A percentile compares a stretch with the other conserved stretches of the same genome.
Evolutionary conservation across 768 basidiomycete species (phyloP).

Genomic region (Macrolepiota fuliginosa): DNA sequence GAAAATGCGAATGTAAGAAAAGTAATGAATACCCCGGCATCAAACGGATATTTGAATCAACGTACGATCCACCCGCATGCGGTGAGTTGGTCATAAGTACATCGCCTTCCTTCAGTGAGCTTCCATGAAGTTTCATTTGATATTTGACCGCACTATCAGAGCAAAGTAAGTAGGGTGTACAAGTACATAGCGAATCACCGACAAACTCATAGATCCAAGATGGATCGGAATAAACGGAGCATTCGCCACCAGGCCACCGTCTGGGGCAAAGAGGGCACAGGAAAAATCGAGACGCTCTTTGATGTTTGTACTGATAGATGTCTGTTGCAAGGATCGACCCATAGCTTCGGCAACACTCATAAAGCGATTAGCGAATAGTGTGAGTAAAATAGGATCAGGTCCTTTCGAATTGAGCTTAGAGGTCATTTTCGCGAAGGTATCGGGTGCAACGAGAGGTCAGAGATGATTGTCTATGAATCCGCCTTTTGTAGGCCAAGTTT

Average conservation of each 20-base stretch:
- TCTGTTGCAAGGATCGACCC: slow-evolving; percentile 88
- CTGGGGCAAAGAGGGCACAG: slow-evolving; percentile 93
- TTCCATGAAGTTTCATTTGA: slow-evolving; percentile 77
- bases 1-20: not conserved
- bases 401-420: slow-evolving; percentile 27
- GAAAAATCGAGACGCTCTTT: slow-evolving; percentile 95
- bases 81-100: slow-evolving; percentile 93
- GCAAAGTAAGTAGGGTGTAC: not conserved
- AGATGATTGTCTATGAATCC: not conserved
- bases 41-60: slow-evolving; percentile 17
- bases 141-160: slow-evolving; percentile 74
- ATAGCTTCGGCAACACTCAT: slow-evolving; percentile 98
- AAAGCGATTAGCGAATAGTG: slow-evolving; percentile 93
- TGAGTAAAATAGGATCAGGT: slow-evolving; percentile 84
- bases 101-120: slow-evolving; percentile 81
- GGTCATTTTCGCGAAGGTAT: slow-evolving; percentile 17
- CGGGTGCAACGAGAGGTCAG: not conserved
- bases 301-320: slow-evolving; percentile 92
- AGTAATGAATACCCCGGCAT: not conserved
- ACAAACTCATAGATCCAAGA: slow-evolving; percentile 90
- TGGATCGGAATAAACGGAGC: slow-evolving; percentile 91
- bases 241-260: slow-evolving; percentile 92
- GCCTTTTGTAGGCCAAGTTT: slow-evolving; percentile 1
- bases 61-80: slow-evolving; percentile 83
- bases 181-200: slow-evolving; percentile 25